These are phyloP conservation scores for Aspergillus baeticus DNA, from an alignment of 495 filamentous ascomycete genomes.

Conservation along the genomic window DNA sequence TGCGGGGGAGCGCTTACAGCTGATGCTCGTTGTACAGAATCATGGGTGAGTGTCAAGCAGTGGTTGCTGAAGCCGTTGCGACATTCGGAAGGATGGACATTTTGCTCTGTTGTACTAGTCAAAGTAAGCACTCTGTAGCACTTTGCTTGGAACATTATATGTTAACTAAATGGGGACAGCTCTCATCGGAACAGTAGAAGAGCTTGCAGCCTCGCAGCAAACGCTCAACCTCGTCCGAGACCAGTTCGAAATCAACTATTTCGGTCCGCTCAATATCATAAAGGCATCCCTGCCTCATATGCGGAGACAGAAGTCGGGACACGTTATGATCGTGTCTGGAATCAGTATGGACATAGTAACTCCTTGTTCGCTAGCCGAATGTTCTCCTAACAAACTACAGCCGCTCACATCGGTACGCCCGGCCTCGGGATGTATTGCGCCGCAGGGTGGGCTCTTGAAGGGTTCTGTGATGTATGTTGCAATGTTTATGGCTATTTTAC, in stretches of 20 bases:
- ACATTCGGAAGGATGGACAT: conserved; percentile 87
- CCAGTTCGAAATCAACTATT: conserved; percentile 94
- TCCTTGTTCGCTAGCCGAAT: background rate
- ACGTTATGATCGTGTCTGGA: conserved; percentile 86
- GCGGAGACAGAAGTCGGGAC: conserved; percentile 73
- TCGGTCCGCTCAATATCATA: conserved; percentile 93
- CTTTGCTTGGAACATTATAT: background rate
- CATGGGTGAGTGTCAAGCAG: conserved; percentile 66
- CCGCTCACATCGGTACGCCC: conserved; percentile 89
- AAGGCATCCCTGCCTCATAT: conserved; percentile 82
- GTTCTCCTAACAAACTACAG: conserved; percentile 28
- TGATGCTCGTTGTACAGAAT: conserved; percentile 31
- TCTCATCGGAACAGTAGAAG: conserved; percentile 88
- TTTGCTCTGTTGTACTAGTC: conserved; percentile 80
- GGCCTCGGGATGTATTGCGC: conserved; percentile 89
- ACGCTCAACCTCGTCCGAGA: conserved; percentile 78
- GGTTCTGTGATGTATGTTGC: conserved; percentile 76
- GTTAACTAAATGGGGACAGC: conserved; percentile 44
- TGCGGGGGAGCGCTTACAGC: background rate
- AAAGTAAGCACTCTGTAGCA: conserved; percentile 51
- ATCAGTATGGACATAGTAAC: conserved; percentile 54
- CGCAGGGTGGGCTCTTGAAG: conserved; percentile 91
- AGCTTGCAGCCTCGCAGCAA: conserved; percentile 70
- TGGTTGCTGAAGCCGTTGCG: conserved; percentile 80
- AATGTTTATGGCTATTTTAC: background rate